phyloP scores from a whole-genome alignment of 805 yeast genomes.

The Brettanomyces sp. region DNA sequence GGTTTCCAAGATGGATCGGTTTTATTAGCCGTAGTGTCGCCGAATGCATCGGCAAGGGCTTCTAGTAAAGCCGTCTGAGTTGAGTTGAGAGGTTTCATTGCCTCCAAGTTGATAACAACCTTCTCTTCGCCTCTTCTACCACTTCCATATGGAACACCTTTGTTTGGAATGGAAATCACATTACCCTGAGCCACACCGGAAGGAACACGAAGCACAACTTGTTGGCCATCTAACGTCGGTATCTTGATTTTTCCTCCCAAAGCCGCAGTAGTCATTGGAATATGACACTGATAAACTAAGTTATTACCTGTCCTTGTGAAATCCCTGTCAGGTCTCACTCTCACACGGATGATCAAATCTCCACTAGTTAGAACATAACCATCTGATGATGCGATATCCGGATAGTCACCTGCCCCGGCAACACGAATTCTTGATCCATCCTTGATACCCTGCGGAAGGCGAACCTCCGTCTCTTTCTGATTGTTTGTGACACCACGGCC shows the following conservation, averaged over 20 bases:
- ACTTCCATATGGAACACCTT: slow-evolving; percentile 69
- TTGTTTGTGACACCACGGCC: slow-evolving; percentile 79
- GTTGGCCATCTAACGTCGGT: slow-evolving; percentile 77
- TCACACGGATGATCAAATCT: slow-evolving; percentile 75
- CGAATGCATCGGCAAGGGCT: slow-evolving; percentile 85
- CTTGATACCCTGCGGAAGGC: slow-evolving; percentile 79
- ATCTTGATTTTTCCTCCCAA: slow-evolving; percentile 84
- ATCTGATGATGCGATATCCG: slow-evolving; percentile 64
- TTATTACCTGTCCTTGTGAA: slow-evolving; percentile 63
- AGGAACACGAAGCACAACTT: slow-evolving; percentile 69
- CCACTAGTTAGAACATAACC: slow-evolving; percentile 68
- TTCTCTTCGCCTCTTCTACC: slow-evolving; percentile 70
- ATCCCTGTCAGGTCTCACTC: slow-evolving; percentile 63
- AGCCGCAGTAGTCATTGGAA: slow-evolving; percentile 93
- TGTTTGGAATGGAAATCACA: slow-evolving; percentile 65
- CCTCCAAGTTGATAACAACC: slow-evolving; percentile 61
- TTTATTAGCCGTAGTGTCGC: slow-evolving; percentile 72
- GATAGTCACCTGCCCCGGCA: slow-evolving; percentile 86
- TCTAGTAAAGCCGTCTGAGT: slow-evolving; percentile 85
- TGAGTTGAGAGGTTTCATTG: slow-evolving; percentile 67
- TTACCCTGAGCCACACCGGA: slow-evolving; percentile 78
- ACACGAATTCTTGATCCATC: slow-evolving; percentile 83
- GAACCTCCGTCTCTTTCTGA: slow-evolving; percentile 65
- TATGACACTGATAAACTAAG: slow-evolving; percentile 52
- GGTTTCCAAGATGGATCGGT: slow-evolving; percentile 42